These are phyloP conservation scores for Ramichloridium luteum DNA, from an alignment of 2,329 filamentous ascomycete species.

Conservation along the genomic window DNA sequence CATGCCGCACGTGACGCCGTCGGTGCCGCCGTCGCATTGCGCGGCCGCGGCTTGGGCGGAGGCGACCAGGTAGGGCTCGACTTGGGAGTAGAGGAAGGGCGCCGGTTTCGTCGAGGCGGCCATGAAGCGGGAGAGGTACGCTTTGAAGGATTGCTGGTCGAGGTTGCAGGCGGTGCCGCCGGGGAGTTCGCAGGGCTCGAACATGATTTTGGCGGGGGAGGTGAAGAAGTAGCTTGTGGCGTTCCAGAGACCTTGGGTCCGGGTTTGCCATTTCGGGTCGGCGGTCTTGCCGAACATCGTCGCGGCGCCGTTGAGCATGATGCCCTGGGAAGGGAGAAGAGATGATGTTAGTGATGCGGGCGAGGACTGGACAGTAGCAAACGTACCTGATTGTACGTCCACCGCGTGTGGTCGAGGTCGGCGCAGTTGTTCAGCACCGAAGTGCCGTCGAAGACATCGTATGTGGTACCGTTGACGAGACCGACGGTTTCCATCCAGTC, in stretches of 20 bases:
- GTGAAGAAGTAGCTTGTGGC: conserved; percentile 29
- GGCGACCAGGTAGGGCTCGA: conserved; percentile 41
- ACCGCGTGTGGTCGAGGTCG: conserved; percentile 34
- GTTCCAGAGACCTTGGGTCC: conserved; percentile 16
- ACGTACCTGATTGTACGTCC: conserved; percentile 30
- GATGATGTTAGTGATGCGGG: too few relatives aligned
- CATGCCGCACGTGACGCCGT: conserved; percentile 34
- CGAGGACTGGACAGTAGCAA: too few relatives aligned
- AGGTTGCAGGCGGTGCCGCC: conserved; percentile 27
- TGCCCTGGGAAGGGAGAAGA: too few relatives aligned
- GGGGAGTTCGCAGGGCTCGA: conserved; percentile 32
- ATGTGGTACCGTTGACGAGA: conserved; percentile 42
- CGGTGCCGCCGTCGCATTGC: conserved; percentile 38
- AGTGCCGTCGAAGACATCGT: conserved; percentile 36
- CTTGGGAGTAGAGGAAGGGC: conserved; percentile 39
- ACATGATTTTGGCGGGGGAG: conserved; percentile 28
- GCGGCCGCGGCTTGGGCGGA: conserved; percentile 44
- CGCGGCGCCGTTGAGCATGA: conserved; percentile 33
- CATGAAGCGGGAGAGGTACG: conserved; percentile 33
- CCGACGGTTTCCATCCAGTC: conserved; percentile 32
- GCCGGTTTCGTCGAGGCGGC: conserved; percentile 45
- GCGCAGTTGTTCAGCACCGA: conserved; percentile 35
- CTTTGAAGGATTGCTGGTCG: conserved; percentile 31
- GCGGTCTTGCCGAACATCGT: conserved; percentile 26
- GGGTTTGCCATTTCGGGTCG: conserved; percentile 13